Conservation (phyloP, 108 stramenopile genomes). For the Nitzschia sp. region DNA sequence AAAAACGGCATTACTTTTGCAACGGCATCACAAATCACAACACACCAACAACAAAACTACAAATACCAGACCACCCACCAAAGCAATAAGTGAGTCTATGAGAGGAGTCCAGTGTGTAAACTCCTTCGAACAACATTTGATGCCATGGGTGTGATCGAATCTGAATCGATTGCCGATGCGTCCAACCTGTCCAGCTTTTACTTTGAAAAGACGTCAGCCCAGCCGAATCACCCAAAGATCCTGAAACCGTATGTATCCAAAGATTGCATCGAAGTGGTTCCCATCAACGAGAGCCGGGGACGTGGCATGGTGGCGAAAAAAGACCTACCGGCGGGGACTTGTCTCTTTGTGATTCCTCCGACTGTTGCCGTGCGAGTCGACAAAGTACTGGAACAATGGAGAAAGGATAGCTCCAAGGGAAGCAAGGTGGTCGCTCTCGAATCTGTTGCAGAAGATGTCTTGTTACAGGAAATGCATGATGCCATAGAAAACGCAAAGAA, state of each 20-base stretch:
- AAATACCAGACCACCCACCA: too few relatives aligned
- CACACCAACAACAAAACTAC: too few relatives aligned
- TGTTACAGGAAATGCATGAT: too few relatives aligned
- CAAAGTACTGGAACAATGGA: conserved; percentile 13
- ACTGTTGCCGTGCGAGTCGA: conserved; percentile 28
- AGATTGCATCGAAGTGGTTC: neutral
- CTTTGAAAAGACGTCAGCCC: neutral
- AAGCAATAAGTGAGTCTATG: too few relatives aligned
- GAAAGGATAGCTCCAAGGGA: neutral
- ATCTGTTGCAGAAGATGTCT: conserved; percentile 46
- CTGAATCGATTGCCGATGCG: conserved; percentile 2
- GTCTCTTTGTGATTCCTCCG: conserved; percentile 69
- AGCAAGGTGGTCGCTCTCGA: conserved; percentile 41
- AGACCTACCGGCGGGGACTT: conserved; percentile 64
- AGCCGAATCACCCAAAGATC: neutral
- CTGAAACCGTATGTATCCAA: neutral
- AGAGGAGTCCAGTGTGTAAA: too few relatives aligned
- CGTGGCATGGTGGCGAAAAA: conserved; percentile 60
- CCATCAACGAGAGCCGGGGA: conserved; percentile 4
- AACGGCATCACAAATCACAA: too few relatives aligned
- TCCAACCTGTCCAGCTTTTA: conserved; percentile 14
- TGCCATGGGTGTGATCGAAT: conserved; percentile 26
- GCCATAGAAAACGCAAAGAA: too few relatives aligned
- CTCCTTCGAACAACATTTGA: too few relatives aligned
- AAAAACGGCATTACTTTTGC: too few relatives aligned